A percentile compares a stretch with the other conserved stretches of the same genome.
Evolutionary conservation across 345 rosid species (phyloP).

Genomic region (Balakata baccata): DNA sequence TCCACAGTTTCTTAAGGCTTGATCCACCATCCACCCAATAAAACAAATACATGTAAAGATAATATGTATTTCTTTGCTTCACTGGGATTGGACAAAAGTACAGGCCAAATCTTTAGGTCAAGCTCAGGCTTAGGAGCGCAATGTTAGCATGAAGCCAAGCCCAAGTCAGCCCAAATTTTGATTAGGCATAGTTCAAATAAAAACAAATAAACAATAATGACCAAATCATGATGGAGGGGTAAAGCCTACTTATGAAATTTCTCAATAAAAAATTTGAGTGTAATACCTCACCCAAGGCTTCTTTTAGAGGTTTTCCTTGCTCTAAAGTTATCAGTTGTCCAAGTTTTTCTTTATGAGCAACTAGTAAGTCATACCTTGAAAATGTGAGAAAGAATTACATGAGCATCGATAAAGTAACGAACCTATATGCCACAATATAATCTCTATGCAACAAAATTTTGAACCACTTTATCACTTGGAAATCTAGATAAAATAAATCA

Average conservation of each 20-base stretch:
- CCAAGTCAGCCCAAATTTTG: neutral
- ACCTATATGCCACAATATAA: neutral
- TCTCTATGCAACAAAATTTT: neutral
- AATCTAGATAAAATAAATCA: neutral
- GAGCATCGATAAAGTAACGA: neutral
- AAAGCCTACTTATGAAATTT: conserved; percentile 27
- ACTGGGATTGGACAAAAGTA: no score
- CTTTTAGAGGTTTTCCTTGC: conserved; percentile 94
- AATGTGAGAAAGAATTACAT: conserved; percentile 14
- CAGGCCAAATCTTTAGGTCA: no score
- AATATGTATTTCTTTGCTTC: no score
- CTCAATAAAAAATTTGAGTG: conserved; percentile 18
- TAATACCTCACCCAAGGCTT: conserved; percentile 88
- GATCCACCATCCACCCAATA: no score
- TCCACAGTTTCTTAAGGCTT: no score
- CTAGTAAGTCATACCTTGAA: conserved; percentile 73
- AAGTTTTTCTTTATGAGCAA: conserved; percentile 85
- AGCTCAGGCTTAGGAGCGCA: no score
- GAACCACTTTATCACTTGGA: conserved; percentile 4
- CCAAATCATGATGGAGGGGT: conserved; percentile 1
- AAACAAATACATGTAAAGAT: no score
- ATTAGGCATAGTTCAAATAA: neutral
- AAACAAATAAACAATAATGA: neutral
- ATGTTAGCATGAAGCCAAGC: no score
- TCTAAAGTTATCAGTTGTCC: conserved; percentile 91